A percentile compares a stretch with the other conserved stretches of the same genome.
phyloP scores from a whole-genome alignment of 768 basidiomycete genomes.

The Russula sp. region DNA sequence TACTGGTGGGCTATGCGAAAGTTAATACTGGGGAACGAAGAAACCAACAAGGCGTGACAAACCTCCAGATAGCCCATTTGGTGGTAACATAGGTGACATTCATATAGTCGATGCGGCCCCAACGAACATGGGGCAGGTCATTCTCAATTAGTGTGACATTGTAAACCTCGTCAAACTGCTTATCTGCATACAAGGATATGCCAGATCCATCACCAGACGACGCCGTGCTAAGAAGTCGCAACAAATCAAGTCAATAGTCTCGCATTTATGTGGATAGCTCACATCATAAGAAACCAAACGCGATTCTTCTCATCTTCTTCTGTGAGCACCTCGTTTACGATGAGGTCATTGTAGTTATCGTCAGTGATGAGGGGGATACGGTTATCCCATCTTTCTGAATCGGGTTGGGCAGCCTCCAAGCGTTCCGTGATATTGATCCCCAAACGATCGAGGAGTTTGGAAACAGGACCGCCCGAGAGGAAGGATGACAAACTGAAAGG shows the following conservation, averaged over 20 bases:
- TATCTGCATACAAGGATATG: conserved; percentile 62
- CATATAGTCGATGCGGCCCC: conserved; percentile 83
- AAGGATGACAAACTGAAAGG: conserved; percentile 27
- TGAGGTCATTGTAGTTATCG: conserved; percentile 63
- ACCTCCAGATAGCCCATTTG: conserved; percentile 85
- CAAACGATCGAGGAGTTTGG: conserved; percentile 43
- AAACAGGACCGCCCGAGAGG: conserved; percentile 48
- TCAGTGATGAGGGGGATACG: conserved; percentile 78
- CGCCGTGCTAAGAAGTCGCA: conserved; percentile 38
- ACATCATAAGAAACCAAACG: conserved; percentile 78
- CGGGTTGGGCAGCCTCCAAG: conserved; percentile 30
- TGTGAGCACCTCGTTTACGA: conserved; percentile 61
- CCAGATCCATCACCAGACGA: conserved; percentile 54
- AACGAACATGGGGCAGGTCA: conserved; percentile 66
- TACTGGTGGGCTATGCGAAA: conserved; percentile 55
- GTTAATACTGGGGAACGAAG: background rate
- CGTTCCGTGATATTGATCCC: conserved; percentile 70
- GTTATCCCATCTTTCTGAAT: conserved; percentile 51
- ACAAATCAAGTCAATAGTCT: background rate
- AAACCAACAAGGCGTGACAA: conserved; percentile 26
- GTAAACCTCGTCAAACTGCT: conserved; percentile 67
- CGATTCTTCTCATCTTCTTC: conserved; percentile 55
- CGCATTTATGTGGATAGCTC: conserved; percentile 23
- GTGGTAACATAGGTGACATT: conserved; percentile 79
- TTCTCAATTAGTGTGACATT: conserved; percentile 51